Evolutionary conservation across 176 grass and related monocot species (phyloP).

Genomic region (Poa pratensis): DNA sequence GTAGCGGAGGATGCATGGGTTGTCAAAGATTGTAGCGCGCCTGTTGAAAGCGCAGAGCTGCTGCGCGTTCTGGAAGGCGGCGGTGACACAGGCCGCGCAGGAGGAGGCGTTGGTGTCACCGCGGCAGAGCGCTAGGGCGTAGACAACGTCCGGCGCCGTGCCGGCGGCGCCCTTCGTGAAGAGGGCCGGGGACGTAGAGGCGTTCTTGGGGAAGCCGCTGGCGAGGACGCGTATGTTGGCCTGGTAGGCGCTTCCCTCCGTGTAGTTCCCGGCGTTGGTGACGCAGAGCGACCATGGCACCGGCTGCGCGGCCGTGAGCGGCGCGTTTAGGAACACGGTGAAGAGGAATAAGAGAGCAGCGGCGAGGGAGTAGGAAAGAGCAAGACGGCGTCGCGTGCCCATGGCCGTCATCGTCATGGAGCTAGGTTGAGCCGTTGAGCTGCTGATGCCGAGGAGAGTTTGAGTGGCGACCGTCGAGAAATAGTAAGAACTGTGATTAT

Average conservation of each 20-base stretch:
- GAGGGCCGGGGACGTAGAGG: background rate
- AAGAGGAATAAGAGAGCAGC: background rate
- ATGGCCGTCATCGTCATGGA: too few relatives aligned
- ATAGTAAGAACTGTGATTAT: too few relatives aligned
- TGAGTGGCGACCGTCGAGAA: too few relatives aligned
- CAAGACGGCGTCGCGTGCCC: too few relatives aligned
- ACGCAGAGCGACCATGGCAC: background rate
- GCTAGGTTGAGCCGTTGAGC: too few relatives aligned
- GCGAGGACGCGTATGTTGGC: background rate
- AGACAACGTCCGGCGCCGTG: background rate
- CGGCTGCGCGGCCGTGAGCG: too few relatives aligned
- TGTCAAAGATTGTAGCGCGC: constrained; percentile 22
- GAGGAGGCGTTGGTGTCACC: constrained; percentile 31
- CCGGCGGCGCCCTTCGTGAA: constrained; percentile 34
- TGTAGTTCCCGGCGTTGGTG: background rate
- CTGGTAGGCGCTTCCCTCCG: background rate
- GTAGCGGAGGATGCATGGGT: constrained; percentile 54
- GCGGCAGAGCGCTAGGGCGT: constrained; percentile 54
- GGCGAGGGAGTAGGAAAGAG: background rate
- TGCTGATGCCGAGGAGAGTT: too few relatives aligned
- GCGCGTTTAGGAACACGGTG: background rate
- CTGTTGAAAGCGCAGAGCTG: constrained; percentile 1
- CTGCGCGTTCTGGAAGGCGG: constrained; percentile 1
- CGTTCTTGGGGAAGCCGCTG: background rate
- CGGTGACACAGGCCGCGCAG: constrained; percentile 35